Evolutionary conservation across 805 yeast species (phyloP).

Genomic region (Vanderwaltozyma tropicalis): DNA sequence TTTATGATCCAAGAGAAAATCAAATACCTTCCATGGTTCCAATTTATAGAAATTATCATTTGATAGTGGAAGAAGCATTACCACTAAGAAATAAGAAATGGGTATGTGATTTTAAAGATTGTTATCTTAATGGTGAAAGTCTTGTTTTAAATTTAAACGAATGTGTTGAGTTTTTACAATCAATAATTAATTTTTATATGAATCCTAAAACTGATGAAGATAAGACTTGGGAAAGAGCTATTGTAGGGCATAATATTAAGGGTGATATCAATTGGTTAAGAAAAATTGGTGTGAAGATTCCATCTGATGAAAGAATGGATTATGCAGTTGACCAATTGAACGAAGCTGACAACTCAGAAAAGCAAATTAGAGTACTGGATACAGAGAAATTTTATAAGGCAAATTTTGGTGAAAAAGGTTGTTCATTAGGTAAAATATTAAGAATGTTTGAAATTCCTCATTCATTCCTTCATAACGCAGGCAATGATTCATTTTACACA

Average conservation of each 20-base stretch:
- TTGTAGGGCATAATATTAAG: conserved; percentile 50
- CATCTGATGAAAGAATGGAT: conserved; percentile 15
- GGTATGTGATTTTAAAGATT: conserved; percentile 43
- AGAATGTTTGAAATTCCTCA: conserved; percentile 42
- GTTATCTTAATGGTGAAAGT: conserved; percentile 41
- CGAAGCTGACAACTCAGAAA: too few relatives aligned
- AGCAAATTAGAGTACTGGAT: conserved; percentile 30
- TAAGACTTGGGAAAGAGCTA: conserved; percentile 23
- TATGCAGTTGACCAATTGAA: neutral
- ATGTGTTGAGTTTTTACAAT: conserved; percentile 32
- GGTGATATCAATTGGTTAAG: conserved; percentile 48
- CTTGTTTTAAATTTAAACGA: conserved; percentile 31
- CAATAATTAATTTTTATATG: conserved; percentile 36
- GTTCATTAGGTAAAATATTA: conserved; percentile 39
- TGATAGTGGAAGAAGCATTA: conserved; percentile 36
- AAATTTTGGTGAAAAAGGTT: conserved; percentile 33
- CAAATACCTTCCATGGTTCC: conserved; percentile 29
- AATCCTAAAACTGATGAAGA: conserved; percentile 18
- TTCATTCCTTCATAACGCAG: conserved; percentile 56
- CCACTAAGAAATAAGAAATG: conserved; percentile 38
- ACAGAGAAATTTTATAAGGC: conserved; percentile 36
- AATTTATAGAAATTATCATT: conserved; percentile 31
- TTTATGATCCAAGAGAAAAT: conserved; percentile 44
- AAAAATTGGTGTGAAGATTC: conserved; percentile 36
- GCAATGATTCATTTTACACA: conserved; percentile 59